Evolutionary conservation across 2,329 filamentous ascomycete genomes (phyloP), one percentile per base, ranked within the genome.

Genomic region (Curvularia spicifera): DNA sequence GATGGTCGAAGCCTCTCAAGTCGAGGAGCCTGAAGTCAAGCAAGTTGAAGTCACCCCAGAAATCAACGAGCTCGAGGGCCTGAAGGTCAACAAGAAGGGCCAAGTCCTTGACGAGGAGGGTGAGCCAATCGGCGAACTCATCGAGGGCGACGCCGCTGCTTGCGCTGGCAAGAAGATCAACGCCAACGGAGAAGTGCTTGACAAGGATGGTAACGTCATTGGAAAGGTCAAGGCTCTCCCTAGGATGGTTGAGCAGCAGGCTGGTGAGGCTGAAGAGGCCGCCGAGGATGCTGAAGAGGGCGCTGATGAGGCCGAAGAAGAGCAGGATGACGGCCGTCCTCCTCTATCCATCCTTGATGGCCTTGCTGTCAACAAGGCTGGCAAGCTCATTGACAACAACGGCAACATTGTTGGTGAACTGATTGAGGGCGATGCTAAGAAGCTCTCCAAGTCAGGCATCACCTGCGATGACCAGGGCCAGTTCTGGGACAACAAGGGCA

Each of bases 131-230:
- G 83, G 82, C 31, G 81, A 83, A 66, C 80, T 85, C 42, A 71
- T 75, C 40, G 82, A 84, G 64, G 87, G 88, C 42, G 83, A 89
- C 51, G 74, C 88, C 12, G 75, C 82, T 13, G 85, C 88, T 61
- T 88, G 87, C 61, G 84, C 87, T 18, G 82, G 87, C 57, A 88
- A 87, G 78, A 89, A 88, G 74, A 79, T 87, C 65, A 87, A 89
- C 63, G 83, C 82, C 58, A 80, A 87, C 74, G 87, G 87, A 20
- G 87, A 89, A 67, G 85, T 89, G 55, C 80, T 88, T 69, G 86
- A 88, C 71, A 85, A 82, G 71, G 83, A 85, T 45, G 86, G 87
- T 44, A 86, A 87, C 43, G 80, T 89, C 61, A 82, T 89, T 60
- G 87, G 87, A 40, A 84, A 83, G 62, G 84, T 87, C 61, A 80